A percentile compares a stretch with the other conserved stretches of the same genome.
Conservation (phyloP, 2,329 filamentous ascomycete genomes). For the Fusarium begoniae region DNA sequence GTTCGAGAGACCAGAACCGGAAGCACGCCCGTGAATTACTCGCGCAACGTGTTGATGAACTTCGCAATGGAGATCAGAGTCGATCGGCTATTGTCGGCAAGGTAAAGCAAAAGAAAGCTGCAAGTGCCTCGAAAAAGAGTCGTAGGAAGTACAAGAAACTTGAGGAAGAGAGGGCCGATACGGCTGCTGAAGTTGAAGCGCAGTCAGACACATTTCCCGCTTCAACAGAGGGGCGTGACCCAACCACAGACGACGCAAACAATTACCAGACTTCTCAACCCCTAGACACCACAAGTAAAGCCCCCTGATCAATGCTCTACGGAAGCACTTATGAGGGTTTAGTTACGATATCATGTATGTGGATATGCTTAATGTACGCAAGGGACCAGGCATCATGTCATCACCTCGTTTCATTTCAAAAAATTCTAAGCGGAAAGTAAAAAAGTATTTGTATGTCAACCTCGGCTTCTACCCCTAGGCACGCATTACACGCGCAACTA, state of each 20-base stretch:
- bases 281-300: not conserved
- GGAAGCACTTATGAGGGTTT: not conserved
- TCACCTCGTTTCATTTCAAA: conserved; percentile 44
- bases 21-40: conserved; percentile 83
- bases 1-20: conserved; percentile 86
- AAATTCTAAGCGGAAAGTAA: conserved; percentile 51
- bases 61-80: conserved; percentile 75
- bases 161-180: conserved; percentile 56
- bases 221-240: not conserved
- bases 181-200: not conserved
- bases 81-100: conserved; percentile 71
- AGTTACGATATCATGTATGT: not conserved
- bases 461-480: conserved; percentile 62
- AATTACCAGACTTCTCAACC: not conserved
- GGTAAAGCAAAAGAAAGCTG: conserved; percentile 73
- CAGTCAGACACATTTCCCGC: not conserved
- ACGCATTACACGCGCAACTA: conserved; percentile 60
- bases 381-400: conserved; percentile 24
- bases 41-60: conserved; percentile 77
- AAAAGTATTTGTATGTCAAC: conserved; percentile 66
- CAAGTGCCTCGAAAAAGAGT: conserved; percentile 82
- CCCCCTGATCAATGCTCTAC: not conserved
- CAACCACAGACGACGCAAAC: not conserved
- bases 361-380: not conserved
- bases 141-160: conserved; percentile 79